Evolutionary conservation across 1,284 basidiomycete species (phyloP).

Genomic region (Pseudozyma flocculosa): DNA sequence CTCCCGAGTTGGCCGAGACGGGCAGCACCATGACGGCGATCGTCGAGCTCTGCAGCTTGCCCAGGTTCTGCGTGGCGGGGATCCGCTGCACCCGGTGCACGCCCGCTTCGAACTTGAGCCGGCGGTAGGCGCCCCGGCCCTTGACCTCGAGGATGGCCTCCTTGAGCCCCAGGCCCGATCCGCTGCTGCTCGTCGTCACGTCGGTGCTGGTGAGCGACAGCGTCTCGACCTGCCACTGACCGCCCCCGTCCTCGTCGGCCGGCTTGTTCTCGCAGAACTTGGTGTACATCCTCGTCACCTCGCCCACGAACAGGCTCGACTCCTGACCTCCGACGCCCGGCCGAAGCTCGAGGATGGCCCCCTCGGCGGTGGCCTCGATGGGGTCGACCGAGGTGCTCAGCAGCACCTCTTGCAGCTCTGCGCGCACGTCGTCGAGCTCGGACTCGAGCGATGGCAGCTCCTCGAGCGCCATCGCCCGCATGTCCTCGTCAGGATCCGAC

Average conservation of each 20-base stretch:
- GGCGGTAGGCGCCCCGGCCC: conserved; percentile 75
- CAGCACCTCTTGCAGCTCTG: conserved; percentile 70
- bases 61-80: conserved; percentile 81
- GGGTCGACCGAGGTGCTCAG: conserved; percentile 63
- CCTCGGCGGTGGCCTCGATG: conserved; percentile 68
- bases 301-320: conserved; percentile 76
- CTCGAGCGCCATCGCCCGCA: conserved; percentile 73
- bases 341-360: conserved; percentile 84
- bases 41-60: conserved; percentile 89
- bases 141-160: conserved; percentile 82
- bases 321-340: conserved; percentile 91
- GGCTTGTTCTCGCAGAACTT: conserved; percentile 60
- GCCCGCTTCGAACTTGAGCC: conserved; percentile 84
- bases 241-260: conserved; percentile 17
- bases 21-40: conserved; percentile 67
- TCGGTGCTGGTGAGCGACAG: conserved; percentile 46
- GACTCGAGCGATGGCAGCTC: conserved; percentile 67
- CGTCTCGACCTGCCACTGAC: conserved; percentile 43
- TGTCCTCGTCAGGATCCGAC: conserved; percentile 65
- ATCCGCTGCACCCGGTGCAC: conserved; percentile 95
- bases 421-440: conserved; percentile 62
- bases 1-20: conserved; percentile 52
- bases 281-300: conserved; percentile 81
- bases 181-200: conserved; percentile 31
- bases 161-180: conserved; percentile 67